Evolutionary conservation across 2,329 filamentous ascomycete species (phyloP).

Genomic region (Alternaria brassicae): DNA sequence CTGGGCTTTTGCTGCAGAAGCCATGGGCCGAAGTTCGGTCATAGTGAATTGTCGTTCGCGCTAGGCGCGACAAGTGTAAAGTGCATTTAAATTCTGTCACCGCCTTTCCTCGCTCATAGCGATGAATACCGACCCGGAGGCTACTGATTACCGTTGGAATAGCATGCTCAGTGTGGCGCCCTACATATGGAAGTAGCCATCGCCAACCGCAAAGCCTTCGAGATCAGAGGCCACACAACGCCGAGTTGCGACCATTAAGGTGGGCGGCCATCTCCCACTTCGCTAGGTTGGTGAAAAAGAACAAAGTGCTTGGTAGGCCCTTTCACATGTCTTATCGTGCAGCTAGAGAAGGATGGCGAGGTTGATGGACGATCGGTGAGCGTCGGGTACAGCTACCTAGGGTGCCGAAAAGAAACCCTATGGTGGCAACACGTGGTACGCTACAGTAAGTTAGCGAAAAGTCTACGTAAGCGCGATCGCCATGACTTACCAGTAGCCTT

Average conservation of each 20-base stretch:
- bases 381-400: conserved; percentile 1
- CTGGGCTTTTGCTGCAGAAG: conserved; percentile 1
- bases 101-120: conserved; percentile 29
- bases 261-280: background rate
- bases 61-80: conserved; percentile 18
- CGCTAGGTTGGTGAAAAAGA: background rate
- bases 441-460: background rate
- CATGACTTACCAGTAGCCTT: conserved; percentile 21
- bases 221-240: background rate
- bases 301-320: background rate
- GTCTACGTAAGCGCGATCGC: conserved; percentile 17
- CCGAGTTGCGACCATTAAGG: background rate
- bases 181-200: background rate
- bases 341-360: background rate
- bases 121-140: conserved; percentile 2
- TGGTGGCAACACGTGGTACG: conserved; percentile 9
- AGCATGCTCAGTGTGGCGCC: background rate
- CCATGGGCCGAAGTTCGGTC: conserved; percentile 31
- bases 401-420: background rate
- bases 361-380: conserved; percentile 5
- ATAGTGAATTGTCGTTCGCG: conserved; percentile 13
- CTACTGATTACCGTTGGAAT: conserved; percentile 10
- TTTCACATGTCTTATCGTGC: conserved; percentile 7
- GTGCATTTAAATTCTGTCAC: conserved; percentile 29
- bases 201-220: background rate